Base-by-base conservation (phyloP, 192 early-diverging fungal species). In the Physocladia obscura region DNA sequence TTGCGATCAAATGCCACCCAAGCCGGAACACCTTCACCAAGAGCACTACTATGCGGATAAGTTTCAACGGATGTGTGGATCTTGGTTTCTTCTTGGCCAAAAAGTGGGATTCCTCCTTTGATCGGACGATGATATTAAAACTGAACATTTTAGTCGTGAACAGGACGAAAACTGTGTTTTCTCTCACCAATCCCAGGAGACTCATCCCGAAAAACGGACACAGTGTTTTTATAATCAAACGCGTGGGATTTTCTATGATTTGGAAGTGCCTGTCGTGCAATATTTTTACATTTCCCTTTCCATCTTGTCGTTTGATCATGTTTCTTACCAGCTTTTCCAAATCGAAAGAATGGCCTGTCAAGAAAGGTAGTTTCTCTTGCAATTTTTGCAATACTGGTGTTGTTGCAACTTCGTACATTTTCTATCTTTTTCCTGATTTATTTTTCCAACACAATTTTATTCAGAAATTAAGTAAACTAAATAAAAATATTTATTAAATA, bases 1-100 rank as follows among this genome's bases (percentile, higher is more conserved):
- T 82, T 82, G 2, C 83, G 71, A 72, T 87, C 85, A 71, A 84
- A 85, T 4, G 81, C 81, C n/a, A 87, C 85, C 81, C 81, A 87
- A 4, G 83, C 76, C 3, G 85, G 85, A 26, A 84, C 78, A 24
- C 71, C 68, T 3, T 75, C 76, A 1, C 71, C 77, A 3, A 64
- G 27, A 8, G 60, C 32, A 37, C 76, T 65, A 30, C 67, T 74
- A 26, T 80, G 76, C 49, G 80, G 79, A 69, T 84, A 84, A n/a
- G 78, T 30, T 0, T 82, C 78, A 26, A 83, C 49, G 11, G 85
- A 87, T 17, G 85, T 82, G 36, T 84, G 76, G 22, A 87, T 65
- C 37, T 79, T 82, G 17, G 35, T 51, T 44, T 76, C 68, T 8
- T 75, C 54, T 73, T 84, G 80, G 29, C 81, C 77, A n/a, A 61